Evolutionary conservation across 108 stramenopile species (phyloP), one percentile per base, ranked within the genome.

Genomic region (Nannochloropsis gaditana): DNA sequence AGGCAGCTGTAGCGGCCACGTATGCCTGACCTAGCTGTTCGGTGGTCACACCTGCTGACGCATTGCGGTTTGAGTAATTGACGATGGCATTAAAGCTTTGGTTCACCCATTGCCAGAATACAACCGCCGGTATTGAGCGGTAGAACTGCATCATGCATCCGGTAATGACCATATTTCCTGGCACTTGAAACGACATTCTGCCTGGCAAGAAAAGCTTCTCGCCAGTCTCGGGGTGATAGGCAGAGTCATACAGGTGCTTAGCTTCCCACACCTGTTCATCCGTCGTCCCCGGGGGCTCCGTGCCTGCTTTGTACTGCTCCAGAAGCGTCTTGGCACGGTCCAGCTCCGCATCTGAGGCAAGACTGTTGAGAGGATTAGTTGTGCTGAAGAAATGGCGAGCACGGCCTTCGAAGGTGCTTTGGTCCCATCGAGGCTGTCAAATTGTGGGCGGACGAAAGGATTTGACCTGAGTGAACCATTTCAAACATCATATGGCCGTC

Each of bases 161-260:
- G 9, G 90, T 90, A 41, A 91, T 82, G 41, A 89, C 85, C 90
- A 91, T 91, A 88, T 96, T 96, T 81, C 88, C 94, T 21, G 94
- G 94, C 42, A 96, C 90, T 83, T 95, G 94, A 21, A 94, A 94
- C 9, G 89, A 90, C 94, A 96, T 95, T 31, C 95, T 93, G 86
- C 93, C 94, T 15, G 94, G 94, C 44, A 90, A 85, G 41, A 95
- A 94, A 86, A 97, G 94, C 43, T 92, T 83, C 84, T 96, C 95
- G 21, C 93, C 94, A 11, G 96, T 95, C 43, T 96, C 95, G 11
- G 97, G 97, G 87, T 97, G 97, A 47, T 96, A 86, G 9, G 96
- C 94, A 21, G 87, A 79, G 45, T 92, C 91, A 44, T 90, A 89
- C 31, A 92, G 84, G n/a, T 91, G 82, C 43, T 89, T 89, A 19